Base-by-base conservation (phyloP, 106 monocot genomes). In the Dioscorea zingiberensis region DNA sequence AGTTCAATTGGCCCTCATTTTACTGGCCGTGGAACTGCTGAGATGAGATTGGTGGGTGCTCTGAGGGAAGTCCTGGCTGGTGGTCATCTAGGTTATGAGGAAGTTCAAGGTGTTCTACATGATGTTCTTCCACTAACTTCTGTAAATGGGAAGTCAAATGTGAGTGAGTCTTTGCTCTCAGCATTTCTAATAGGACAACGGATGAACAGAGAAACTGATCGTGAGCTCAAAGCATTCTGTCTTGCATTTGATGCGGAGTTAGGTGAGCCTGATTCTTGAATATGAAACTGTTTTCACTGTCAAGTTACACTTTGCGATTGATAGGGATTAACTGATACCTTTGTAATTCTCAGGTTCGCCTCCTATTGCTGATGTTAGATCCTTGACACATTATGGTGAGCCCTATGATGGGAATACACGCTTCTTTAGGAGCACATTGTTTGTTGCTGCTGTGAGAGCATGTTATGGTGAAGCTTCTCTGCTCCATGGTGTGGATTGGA, bases 371-470 rank as follows among this genome's bases (percentile, higher is more conserved):
- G 85, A 97, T 80, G 85, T 97, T 64, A 81, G 73, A 60, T 97
- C 95, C 25, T 83, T 97, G 81, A 97, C 95, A 44, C 91, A 97
- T 63, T 97, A 97, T 85, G 95, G 95, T 57, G 95, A 97, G 55
- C 91, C 95, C 8, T 97, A 97, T 71, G 95, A 97, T 83, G 95
- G 95, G 64, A 97, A 91, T 67, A 91, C 95, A 47, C 95, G 95
- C 54, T 97, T 88, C 74, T 97, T 97, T 66, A 85, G 68, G 70
- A 91, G 88, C 53, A 97, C 95, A 23, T 60, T 97, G 64, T 97
- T 97, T 81, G 95, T 97, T 69, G 91, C 95, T 60, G 91, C 95
- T 48, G 95, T 97, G 54, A 85, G 95, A 81, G 91, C 95, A 47
- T 97, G 78, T 62, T 97, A 97, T 79, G 91, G 85, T 62, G 95